phyloP scores from a whole-genome alignment of 2,329 filamentous ascomycete genomes.

The Pestalotiopsis sp. region DNA sequence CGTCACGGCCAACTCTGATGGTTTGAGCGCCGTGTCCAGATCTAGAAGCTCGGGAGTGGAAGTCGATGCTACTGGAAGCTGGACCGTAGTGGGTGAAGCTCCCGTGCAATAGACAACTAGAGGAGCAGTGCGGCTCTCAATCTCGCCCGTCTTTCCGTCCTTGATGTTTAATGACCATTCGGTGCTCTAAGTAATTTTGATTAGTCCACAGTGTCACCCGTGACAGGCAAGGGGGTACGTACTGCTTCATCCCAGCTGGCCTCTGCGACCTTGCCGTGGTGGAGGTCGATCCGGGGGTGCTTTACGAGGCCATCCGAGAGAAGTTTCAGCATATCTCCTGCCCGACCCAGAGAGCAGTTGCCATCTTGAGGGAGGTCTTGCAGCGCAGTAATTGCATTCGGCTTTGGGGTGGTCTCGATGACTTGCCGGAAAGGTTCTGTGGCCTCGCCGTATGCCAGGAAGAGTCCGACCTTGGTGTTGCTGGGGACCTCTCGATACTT shows the following conservation, averaged over 20 bases:
- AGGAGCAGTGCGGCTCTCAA: not conserved
- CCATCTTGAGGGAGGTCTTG: constrained; percentile 56
- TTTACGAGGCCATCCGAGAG: constrained; percentile 45
- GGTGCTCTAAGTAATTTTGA: not conserved
- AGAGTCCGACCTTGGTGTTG: constrained; percentile 65
- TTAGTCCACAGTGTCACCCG: not conserved
- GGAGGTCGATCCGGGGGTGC: constrained; percentile 40
- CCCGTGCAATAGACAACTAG: constrained; percentile 30
- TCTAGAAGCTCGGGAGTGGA: constrained; percentile 49
- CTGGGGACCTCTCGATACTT: constrained; percentile 63
- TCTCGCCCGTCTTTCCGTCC: not conserved
- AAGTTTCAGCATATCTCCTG: constrained; percentile 56
- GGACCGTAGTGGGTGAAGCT: constrained; percentile 32
- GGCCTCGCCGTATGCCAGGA: constrained; percentile 59
- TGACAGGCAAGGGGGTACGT: not conserved
- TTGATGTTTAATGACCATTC: not conserved
- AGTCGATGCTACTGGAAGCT: constrained; percentile 13
- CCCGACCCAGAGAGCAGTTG: constrained; percentile 59
- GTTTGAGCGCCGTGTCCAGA: constrained; percentile 59
- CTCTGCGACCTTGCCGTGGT: constrained; percentile 38
- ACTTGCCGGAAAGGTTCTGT: constrained; percentile 56
- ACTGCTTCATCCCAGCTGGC: not conserved
- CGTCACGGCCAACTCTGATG: constrained; percentile 46
- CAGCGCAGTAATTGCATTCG: constrained; percentile 58
- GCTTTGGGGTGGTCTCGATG: constrained; percentile 46